phyloP scores from a whole-genome alignment of 257 asterid genomes.

The Nicotiana tabacum region DNA sequence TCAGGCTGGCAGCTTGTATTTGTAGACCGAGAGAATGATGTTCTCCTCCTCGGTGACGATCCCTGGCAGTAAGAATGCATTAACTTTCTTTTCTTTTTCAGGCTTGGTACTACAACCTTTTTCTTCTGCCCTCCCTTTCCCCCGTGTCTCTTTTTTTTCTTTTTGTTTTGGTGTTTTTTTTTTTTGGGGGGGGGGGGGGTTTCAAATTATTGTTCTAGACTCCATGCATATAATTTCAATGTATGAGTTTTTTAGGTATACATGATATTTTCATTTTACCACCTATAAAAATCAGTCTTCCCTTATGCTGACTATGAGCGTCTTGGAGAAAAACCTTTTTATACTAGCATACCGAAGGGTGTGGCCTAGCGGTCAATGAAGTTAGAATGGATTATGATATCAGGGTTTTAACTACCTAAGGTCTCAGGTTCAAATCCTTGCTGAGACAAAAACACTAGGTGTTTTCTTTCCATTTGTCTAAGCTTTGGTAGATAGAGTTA shows the following conservation, averaged over 20 bases:
- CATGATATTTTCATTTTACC: neutral
- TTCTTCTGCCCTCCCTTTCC: neutral
- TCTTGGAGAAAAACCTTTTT: neutral
- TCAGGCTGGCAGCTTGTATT: constrained; percentile 99
- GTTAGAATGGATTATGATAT: neutral
- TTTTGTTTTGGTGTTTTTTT: neutral
- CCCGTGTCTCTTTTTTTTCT: neutral
- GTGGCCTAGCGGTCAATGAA: neutral
- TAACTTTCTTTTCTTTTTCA: constrained; percentile 4
- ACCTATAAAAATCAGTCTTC: neutral
- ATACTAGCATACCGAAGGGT: neutral
- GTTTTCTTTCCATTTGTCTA: neutral
- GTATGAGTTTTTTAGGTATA: neutral
- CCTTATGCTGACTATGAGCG: neutral
- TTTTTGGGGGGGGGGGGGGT: neutral
- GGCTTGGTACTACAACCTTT: neutral
- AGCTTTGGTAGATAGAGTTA: neutral
- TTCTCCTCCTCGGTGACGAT: constrained; percentile 97
- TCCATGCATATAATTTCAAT: neutral
- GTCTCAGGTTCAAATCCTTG: neutral
- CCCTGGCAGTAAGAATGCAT: constrained; percentile 88
- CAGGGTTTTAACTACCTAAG: too few species aligned
- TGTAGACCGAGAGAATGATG: constrained; percentile 94
- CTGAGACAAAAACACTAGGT: neutral
- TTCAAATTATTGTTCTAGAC: neutral